Evolutionary conservation across 2,329 filamentous ascomycete species (phyloP), one percentile per base, ranked within the genome.

Genomic region (Alternaria consortialis): DNA sequence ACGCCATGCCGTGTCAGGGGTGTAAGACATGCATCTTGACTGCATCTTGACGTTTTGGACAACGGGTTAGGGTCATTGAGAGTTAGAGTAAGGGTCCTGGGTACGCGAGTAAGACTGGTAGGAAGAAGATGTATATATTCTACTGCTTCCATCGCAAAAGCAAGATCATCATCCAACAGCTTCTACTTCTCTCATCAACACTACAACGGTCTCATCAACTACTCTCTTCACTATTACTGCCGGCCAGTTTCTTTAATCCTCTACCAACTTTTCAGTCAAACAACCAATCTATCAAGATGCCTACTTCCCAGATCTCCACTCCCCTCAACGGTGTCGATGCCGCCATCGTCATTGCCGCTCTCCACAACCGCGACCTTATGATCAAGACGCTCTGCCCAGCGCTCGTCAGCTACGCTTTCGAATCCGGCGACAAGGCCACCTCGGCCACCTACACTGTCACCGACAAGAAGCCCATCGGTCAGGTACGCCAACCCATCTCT

Each of bases 311-410:
- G 63, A 70, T 80, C 63, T 72, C 73, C 43, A 80, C 77, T 32
- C 64, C 75, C 36, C 63, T 80, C 46, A 60, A 70, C 51, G 65
- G 66, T 61, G 53, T 76, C 50, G 50, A 65, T 42, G 60, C 65
- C 55, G 48, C 63, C 13, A 56, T 67, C 50, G 71, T 79, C 63
- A 70, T 80, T 56, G 64, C 69, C 48, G 73, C 74, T 17, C 73
- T 80, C 5, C 78, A 80, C 73, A 77, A 78, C 70, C 79, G 79
- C 64, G 77, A 78, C 6, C 66, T 75, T 51, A 79, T 79, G 74
- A 80, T 80, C 68, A 75, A 74, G 53, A 77, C 76, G 9, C 73
- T 80, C 20, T 77, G 74, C 39, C 77, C 78, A 2, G 70, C 72
- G 0, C 69, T 79, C 44, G 65, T 78, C 51, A 73, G 70, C 60